These are phyloP conservation scores for Platanus orientalis DNA, from an alignment of 164 flowering plant species.

Conservation along the genomic window DNA sequence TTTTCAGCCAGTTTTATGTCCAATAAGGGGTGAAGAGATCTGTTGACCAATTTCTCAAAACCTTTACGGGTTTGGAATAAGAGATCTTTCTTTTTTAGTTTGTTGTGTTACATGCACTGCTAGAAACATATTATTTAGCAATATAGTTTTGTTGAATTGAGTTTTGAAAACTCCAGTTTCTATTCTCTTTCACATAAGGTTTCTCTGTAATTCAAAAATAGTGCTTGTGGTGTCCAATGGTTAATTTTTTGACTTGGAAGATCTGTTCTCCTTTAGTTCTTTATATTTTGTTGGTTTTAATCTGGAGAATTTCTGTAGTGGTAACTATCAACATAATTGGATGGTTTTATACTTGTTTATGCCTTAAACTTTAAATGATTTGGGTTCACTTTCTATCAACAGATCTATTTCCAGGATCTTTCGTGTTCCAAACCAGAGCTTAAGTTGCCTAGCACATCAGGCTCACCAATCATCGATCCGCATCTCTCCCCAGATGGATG, in stretches of 20 bases:
- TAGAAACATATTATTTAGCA: no score
- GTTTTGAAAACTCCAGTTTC: no score
- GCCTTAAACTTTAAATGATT: background rate
- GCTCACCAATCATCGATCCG: slow-evolving; percentile 83
- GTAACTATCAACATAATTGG: no score
- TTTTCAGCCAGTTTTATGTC: no score
- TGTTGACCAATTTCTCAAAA: no score
- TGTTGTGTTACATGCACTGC: no score
- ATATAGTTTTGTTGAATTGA: no score
- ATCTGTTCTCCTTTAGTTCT: background rate
- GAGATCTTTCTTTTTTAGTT: no score
- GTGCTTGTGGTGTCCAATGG: background rate
- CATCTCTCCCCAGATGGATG: slow-evolving; percentile 88
- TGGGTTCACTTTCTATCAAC: slow-evolving; percentile 19
- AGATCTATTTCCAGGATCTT: slow-evolving; percentile 78
- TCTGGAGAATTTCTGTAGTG: background rate
- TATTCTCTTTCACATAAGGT: no score
- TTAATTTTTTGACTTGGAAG: background rate
- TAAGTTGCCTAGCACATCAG: slow-evolving; percentile 54
- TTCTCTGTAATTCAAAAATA: background rate
- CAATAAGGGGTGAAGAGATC: no score
- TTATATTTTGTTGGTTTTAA: background rate
- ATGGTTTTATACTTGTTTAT: background rate
- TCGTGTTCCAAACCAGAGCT: slow-evolving; percentile 51
- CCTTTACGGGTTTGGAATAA: no score